Base-by-base conservation (phyloP, 768 basidiomycete genomes). In the Butyriboletus loyo region DNA sequence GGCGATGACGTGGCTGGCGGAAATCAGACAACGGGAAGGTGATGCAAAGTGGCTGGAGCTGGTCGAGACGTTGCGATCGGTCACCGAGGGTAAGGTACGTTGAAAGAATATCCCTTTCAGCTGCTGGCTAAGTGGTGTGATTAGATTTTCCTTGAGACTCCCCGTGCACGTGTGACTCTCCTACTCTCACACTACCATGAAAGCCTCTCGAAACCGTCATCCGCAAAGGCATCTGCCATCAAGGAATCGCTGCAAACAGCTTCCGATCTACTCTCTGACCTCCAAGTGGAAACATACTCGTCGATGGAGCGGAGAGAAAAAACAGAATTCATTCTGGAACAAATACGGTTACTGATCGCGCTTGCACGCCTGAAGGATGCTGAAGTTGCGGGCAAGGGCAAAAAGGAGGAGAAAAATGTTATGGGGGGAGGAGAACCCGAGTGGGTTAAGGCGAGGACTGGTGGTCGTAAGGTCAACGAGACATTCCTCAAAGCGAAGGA, bases 281-380 rank as follows among this genome's bases (percentile, higher is more conserved):
- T 99, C 3, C 95, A 98, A 74, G 95, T 99, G 35, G 97, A 99
- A 73, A 98, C 97, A 2, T 99, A 98, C 68, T 98, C 95, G 14
- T 93, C 92, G 7, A 98, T 99, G 97, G 92, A 98, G 58, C 85
- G 94, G 54, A 76, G 89, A 65, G 97, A 99, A 72, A 99, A 99
- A 79, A 97, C 93, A 5, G 93, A 98, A 68, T 98, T 99, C 64
- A 90, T 99, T 59, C 74, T 98, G 39, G 96, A 98, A 71, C 97
- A 98, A 71, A 98, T 99, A 93, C 80, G 97, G 52, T 69, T 98
- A 46, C 76, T 95, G 63, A 83, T 90, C 46, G 77, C 82, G 37
- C 82, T 92, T 32, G 91, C 91, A 25, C 78, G 82, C 47, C 70
- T 82, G 60, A 93, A 91, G 72, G 91, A 92, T 58, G 72, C 74